A percentile compares a stretch with the other conserved stretches of the same genome.
phyloP scores from a whole-genome alignment of 495 filamentous ascomycete species.

The Aspergillus cavernicola region DNA sequence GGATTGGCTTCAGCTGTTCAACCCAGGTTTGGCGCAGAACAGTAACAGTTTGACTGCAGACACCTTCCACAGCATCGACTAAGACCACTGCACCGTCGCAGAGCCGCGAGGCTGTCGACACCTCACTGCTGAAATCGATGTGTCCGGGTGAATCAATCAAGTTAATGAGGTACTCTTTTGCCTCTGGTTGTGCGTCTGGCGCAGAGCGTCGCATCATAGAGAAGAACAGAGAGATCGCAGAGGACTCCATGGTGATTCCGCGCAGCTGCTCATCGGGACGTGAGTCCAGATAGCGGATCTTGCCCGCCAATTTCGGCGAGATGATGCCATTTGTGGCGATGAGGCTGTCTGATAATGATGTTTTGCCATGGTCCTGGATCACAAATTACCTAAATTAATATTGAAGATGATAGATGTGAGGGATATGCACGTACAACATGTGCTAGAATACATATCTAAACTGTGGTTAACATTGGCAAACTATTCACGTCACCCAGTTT shows the following conservation, averaged over 20 bases:
- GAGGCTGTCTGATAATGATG: constrained; percentile 91
- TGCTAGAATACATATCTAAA: constrained; percentile 92
- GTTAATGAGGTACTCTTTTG: constrained; percentile 93
- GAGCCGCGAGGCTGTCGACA: constrained; percentile 89
- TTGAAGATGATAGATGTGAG: neutral
- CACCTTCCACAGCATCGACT: constrained; percentile 97
- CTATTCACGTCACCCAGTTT: constrained; percentile 8
- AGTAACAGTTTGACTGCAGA: constrained; percentile 97
- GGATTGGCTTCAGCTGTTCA: constrained; percentile 88
- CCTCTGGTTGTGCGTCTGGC: constrained; percentile 63
- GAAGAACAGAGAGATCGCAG: constrained; percentile 95
- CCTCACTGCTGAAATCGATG: constrained; percentile 98
- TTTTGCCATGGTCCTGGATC: constrained; percentile 87
- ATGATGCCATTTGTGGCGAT: constrained; percentile 99
- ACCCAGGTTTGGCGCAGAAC: constrained; percentile 94
- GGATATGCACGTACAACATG: constrained; percentile 70
- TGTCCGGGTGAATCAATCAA: constrained; percentile 97
- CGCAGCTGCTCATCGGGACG: constrained; percentile 94
- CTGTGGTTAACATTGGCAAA: constrained; percentile 27
- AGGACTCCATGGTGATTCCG: constrained; percentile 99
- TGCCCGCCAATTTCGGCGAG: constrained; percentile 92
- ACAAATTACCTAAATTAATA: too few species aligned
- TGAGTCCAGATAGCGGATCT: constrained; percentile 96
- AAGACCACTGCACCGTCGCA: constrained; percentile 94
- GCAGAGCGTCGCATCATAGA: constrained; percentile 72